Evolutionary conservation across 2,329 filamentous ascomycete genomes (phyloP).

Genomic region (Pseudocercospora fuligena): DNA sequence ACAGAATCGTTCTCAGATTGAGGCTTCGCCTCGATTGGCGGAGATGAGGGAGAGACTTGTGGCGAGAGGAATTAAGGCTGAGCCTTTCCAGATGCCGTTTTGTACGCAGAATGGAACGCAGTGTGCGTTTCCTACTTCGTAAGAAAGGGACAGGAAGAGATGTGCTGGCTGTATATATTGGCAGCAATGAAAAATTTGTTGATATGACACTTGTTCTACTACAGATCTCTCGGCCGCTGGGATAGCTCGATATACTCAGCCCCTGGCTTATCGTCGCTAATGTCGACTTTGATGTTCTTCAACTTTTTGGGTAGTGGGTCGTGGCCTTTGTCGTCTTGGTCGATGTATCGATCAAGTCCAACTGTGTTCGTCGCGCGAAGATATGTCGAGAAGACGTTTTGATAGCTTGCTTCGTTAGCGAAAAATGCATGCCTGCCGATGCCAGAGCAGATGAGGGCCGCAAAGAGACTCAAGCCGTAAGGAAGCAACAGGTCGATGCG

Average conservation of each 20-base stretch:
- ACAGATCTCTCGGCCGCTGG: not conserved
- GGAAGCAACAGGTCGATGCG: constrained; percentile 2
- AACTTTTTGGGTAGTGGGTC: constrained; percentile 9
- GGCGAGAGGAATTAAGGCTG: constrained; percentile 66
- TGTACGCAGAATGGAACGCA: constrained; percentile 67
- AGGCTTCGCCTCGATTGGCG: constrained; percentile 70
- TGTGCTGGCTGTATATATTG: not conserved
- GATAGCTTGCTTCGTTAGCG: constrained; percentile 8
- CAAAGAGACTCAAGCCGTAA: constrained; percentile 6
- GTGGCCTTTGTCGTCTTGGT: not conserved
- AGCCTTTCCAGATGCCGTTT: constrained; percentile 73
- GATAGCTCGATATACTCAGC: not conserved
- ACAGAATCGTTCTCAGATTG: constrained; percentile 71
- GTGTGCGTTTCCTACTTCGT: constrained; percentile 41
- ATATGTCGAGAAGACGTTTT: constrained; percentile 15
- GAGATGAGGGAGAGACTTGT: constrained; percentile 80
- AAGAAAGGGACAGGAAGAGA: not conserved
- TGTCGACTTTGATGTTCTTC: not conserved
- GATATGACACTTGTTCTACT: not conserved
- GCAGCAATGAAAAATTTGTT: not conserved
- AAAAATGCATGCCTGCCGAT: constrained; percentile 7
- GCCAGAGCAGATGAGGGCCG: not conserved
- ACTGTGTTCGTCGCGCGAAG: constrained; percentile 12
- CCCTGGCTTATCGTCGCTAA: not conserved
- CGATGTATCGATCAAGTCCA: not conserved